Evolutionary conservation across 345 rosid genomes (phyloP), one percentile per base, ranked within the genome.

Genomic region (Salix caprea): DNA sequence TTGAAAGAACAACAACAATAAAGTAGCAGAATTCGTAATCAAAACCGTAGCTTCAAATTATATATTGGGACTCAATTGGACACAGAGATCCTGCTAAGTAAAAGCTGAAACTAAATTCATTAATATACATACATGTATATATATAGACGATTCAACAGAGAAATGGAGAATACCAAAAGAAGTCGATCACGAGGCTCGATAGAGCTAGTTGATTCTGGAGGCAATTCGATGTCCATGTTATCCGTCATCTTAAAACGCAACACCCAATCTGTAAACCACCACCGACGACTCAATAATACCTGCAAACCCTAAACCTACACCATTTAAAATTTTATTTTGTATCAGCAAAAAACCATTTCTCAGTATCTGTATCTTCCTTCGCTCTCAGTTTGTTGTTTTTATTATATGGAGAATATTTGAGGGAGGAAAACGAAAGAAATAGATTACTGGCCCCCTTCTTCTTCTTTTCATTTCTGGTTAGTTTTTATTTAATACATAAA

Each of bases 181-280:
- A 90, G 66, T 69, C 88, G 86, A 87, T 94, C 88, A 26, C 79
- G 82, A 56, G 88, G 85, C 81, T n/a, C 76, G 70, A 75, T 77
- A 70, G 80, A 81, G 74, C 32, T 36, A 19, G 87, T 75, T 12
- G 50, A 4, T 32, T 81, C 89, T n/a, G 80, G 65, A 21, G 87
- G 87, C 32, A 86, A 82, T 70, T 94, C 92, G 65, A 84, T 70
- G 52, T 91, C 94, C 98, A 92, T 92, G 70, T 71, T 46, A 34
- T 81, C 84, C 79, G 78, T 74, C 28, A 62, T 62, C 32, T 26
- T 62, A 71, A 78, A 56, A 67, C 84, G 86, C 62, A 74, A 64
- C 71, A 89, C 71, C 79, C 90, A 87, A 76, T 84, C 91, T 15
- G 87, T 79, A 78, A 90, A 87, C 69, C 73, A 75, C 39, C 48